Base-by-base conservation (phyloP, 2,329 filamentous ascomycete species). In the Lachnellula occidentalis region DNA sequence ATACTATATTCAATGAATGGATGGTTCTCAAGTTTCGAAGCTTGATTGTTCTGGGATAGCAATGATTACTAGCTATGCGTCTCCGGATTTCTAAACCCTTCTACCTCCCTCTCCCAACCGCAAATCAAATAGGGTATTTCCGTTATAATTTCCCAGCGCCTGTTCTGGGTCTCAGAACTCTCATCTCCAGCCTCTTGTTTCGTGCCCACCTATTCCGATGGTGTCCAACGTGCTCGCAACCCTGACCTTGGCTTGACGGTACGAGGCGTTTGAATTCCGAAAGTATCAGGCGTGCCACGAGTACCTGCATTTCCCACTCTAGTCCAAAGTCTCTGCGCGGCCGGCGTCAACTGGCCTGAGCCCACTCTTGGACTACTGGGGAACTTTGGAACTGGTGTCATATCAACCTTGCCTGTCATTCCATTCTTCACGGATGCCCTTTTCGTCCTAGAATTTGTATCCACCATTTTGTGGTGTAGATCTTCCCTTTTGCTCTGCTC, bases 391-490 rank as follows among this genome's bases (percentile, higher is more conserved):
- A 85, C 79, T 0, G 85, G 84, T 2, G 81, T 83, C 55, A 73
- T 72, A 34, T 81, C 77, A 12, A 74, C 76, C 61, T 78, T 87
- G 14, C 79, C 84, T 4, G 78, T 82, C 58, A 82, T 77, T 22
- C 82, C 83, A 17, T 79, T 74, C 53, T 78, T 79, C 7, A 79
- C 77, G 4, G 81, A 78, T 24, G 78, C 77, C 48, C 86, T 81
- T 68, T 91, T 92, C 2, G 80, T 86, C 64, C 83, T 83, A 12
- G 88, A 82, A 21, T 89, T 88, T 50, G 83, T 83, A 58, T 96
- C 92, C 2, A 96, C 91, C 79, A 96, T 90, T 36, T 85, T 82
- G 65, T 92, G 84, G 69, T 95, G 91, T 27, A 97, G 74, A 36
- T 83, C 84, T 72, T 97, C 94, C 37, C 92, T 78, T 58, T 80